Conservation (phyloP, 2,329 filamentous ascomycete species). For the Penicillium fuscoglaucum region DNA sequence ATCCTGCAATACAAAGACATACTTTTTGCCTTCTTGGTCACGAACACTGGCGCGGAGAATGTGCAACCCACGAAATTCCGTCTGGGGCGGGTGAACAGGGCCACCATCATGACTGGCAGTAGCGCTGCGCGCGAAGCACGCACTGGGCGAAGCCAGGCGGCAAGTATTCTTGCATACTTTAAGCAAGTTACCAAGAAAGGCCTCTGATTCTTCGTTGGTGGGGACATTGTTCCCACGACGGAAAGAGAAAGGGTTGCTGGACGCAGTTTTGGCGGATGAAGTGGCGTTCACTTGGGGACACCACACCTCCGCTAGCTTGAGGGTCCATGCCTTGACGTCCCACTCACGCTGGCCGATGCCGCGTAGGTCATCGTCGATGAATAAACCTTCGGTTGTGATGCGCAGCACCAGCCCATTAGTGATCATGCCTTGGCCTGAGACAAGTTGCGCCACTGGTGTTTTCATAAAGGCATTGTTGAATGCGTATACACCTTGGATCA, state of each 20-base stretch:
- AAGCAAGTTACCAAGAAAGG: constrained; percentile 63
- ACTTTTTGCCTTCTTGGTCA: constrained; percentile 61
- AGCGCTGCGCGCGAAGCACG: constrained; percentile 40
- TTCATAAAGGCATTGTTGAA: constrained; percentile 88
- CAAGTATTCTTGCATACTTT: constrained; percentile 66
- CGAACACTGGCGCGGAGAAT: constrained; percentile 59
- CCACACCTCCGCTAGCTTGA: constrained; percentile 90
- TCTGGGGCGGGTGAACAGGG: constrained; percentile 24
- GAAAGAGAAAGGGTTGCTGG: constrained; percentile 36
- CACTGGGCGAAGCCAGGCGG: constrained; percentile 47
- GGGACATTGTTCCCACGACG: constrained; percentile 52
- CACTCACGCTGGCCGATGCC: constrained; percentile 93
- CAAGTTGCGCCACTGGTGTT: constrained; percentile 85
- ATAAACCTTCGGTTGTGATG: constrained; percentile 90
- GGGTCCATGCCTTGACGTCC: constrained; percentile 97
- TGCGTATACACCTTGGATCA: constrained; percentile 87
- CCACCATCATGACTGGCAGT: constrained; percentile 31
- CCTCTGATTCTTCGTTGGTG: constrained; percentile 65
- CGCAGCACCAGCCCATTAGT: constrained; percentile 90
- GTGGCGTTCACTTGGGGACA: constrained; percentile 61
- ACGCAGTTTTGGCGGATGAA: constrained; percentile 33
- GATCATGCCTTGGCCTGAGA: constrained; percentile 79
- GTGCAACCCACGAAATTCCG: constrained; percentile 51
- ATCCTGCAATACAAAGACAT: constrained; percentile 61
- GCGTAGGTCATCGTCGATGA: constrained; percentile 94